Conservation (phyloP, 441 rosid genomes). For the Pelargonium myrrhifolium region DNA sequence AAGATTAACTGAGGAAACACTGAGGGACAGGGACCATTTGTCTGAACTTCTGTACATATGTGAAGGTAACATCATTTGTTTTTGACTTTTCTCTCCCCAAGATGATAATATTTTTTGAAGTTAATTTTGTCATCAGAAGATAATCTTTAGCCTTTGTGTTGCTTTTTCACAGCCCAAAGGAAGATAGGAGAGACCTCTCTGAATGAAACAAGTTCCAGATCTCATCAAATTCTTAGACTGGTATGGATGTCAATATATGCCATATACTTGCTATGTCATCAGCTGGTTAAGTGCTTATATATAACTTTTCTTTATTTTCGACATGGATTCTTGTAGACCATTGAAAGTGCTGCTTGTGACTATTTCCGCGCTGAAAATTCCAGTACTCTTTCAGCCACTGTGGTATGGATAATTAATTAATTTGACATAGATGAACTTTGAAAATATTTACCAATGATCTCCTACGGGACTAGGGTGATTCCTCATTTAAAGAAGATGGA, state of each 20-base stretch:
- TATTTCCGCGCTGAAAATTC: constrained; percentile 51
- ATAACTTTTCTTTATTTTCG: background rate
- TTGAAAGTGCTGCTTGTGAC: constrained; percentile 77
- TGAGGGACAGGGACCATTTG: constrained; percentile 66
- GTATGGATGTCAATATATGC: constrained; percentile 36
- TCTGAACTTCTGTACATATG: constrained; percentile 66
- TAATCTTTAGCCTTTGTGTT: constrained; percentile 14
- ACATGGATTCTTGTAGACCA: constrained; percentile 36
- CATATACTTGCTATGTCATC: constrained; percentile 5
- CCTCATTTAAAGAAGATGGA: background rate
- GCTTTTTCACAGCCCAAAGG: constrained; percentile 69
- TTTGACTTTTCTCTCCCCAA: background rate
- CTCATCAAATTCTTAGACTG: constrained; percentile 93
- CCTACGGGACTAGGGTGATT: background rate
- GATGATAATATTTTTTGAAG: background rate
- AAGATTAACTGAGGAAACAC: constrained; percentile 69
- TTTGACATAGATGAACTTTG: background rate
- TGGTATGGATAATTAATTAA: constrained; percentile 36
- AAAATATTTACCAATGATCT: background rate
- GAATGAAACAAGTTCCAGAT: constrained; percentile 90
- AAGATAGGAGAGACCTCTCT: constrained; percentile 88
- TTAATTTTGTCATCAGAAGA: constrained; percentile 13
- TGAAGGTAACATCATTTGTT: constrained; percentile 41
- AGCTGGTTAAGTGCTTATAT: background rate
- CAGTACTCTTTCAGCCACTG: constrained; percentile 71